Percentiles rank a stretch among this genome's conserved stretches.
phyloP scores from a whole-genome alignment of 139 green algal species.

The Zygnema cylindricum region DNA sequence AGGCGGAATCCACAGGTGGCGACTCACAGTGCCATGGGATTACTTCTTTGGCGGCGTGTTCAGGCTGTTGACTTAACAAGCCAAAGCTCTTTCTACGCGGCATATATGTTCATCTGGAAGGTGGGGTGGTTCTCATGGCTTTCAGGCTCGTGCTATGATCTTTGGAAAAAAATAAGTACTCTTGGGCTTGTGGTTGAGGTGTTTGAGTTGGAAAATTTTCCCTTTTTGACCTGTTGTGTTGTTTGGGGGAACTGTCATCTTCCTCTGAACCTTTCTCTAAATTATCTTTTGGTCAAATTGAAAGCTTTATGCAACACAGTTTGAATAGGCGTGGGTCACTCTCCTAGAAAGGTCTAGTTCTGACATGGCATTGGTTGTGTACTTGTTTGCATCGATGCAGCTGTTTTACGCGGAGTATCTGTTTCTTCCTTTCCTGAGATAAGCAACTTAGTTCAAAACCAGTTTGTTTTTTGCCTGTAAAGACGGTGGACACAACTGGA shows the following conservation, averaged over 20 bases:
- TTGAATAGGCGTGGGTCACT: background rate
- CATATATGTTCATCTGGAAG: conserved; percentile 68
- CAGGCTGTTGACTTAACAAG: conserved; percentile 1
- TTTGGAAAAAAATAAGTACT: background rate
- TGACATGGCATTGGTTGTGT: background rate
- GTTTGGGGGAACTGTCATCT: background rate
- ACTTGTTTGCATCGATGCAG: background rate
- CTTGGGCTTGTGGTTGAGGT: background rate
- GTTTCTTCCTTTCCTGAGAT: conserved; percentile 15
- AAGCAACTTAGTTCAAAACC: background rate
- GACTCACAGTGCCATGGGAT: conserved; percentile 1
- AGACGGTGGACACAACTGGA: too few species aligned
- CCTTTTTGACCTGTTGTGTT: background rate
- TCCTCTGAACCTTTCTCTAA: background rate
- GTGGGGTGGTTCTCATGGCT: conserved; percentile 27
- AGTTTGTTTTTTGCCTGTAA: background rate
- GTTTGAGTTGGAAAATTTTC: background rate
- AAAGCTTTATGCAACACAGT: background rate
- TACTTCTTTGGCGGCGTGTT: conserved; percentile 13
- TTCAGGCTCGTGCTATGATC: background rate
- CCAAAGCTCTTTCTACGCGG: conserved; percentile 29
- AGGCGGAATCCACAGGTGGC: background rate
- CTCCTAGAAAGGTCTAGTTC: background rate
- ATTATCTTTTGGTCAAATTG: too few species aligned
- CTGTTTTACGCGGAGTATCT: conserved; percentile 41